These are phyloP conservation scores for Vararia minispora DNA, from an alignment of 768 basidiomycete species.

Conservation along the genomic window DNA sequence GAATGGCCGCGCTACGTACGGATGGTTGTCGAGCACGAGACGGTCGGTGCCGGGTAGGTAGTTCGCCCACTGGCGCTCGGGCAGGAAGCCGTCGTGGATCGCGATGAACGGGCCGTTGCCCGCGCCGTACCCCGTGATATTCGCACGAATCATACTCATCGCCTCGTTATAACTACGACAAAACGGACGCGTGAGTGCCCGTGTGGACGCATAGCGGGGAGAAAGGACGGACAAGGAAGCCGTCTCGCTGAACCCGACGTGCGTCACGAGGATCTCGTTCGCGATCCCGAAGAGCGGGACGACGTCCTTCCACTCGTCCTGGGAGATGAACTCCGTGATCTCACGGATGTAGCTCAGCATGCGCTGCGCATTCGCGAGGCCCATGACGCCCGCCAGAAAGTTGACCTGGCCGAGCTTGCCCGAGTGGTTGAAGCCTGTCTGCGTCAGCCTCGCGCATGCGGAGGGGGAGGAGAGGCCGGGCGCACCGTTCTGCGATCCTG, in stretches of 20 bases:
- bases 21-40: slow-evolving; percentile 39
- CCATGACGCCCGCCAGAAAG: slow-evolving; percentile 68
- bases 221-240: slow-evolving; percentile 44
- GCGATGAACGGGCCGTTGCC: slow-evolving; percentile 54
- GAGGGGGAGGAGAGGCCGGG: slow-evolving; percentile 1
- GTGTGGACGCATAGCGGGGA: slow-evolving; percentile 7
- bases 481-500: slow-evolving; percentile 72
- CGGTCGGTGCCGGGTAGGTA: slow-evolving; percentile 31
- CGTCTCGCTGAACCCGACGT: slow-evolving; percentile 46
- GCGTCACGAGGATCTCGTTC: slow-evolving; percentile 47
- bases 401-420: slow-evolving; percentile 55
- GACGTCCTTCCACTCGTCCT: slow-evolving; percentile 59
- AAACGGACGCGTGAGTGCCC: slow-evolving; percentile 15
- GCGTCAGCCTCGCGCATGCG: neutral
- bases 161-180: slow-evolving; percentile 46
- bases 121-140: slow-evolving; percentile 64
- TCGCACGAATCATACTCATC: slow-evolving; percentile 57
- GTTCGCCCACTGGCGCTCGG: slow-evolving; percentile 30
- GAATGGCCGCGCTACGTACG: slow-evolving; percentile 26
- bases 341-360: slow-evolving; percentile 70
- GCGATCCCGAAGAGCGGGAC: slow-evolving; percentile 52
- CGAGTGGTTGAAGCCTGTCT: slow-evolving; percentile 43
- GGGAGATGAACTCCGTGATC: slow-evolving; percentile 73
- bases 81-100: slow-evolving; percentile 47
- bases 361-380: slow-evolving; percentile 79